These are phyloP conservation scores for Porpolomopsis calyptriformis DNA, from an alignment of 768 basidiomycete species.

Conservation along the genomic window DNA sequence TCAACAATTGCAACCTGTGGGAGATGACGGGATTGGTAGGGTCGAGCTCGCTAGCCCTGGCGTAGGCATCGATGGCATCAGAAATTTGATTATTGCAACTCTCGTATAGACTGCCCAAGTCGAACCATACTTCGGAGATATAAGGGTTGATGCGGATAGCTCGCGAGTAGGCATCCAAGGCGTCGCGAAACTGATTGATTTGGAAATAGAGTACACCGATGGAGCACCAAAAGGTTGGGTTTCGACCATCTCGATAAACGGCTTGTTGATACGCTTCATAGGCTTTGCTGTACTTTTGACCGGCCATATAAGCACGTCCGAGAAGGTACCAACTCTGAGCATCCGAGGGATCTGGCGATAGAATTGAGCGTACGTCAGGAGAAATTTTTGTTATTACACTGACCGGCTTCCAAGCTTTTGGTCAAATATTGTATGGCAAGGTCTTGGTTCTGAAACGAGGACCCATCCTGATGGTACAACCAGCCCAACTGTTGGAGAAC, in stretches of 20 bases:
- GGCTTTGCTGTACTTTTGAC: conserved; percentile 97
- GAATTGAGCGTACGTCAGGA: conserved; percentile 5
- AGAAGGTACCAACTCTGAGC: conserved; percentile 99
- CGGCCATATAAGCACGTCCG: conserved; percentile 97
- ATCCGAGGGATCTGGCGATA: conserved; percentile 68
- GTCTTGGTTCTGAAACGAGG: conserved; percentile 93
- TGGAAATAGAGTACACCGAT: conserved; percentile 99
- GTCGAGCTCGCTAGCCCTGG: conserved; percentile 89
- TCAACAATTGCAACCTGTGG: conserved; percentile 66
- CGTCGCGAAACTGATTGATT: conserved; percentile 98
- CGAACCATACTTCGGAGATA: conserved; percentile 93
- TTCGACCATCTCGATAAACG: conserved; percentile 96
- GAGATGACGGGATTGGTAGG: conserved; percentile 76
- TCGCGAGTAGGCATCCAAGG: conserved; percentile 95
- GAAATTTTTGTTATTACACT: conserved; percentile 18
- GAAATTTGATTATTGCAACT: conserved; percentile 98
- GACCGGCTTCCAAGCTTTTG: conserved; percentile 90
- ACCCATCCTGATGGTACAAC: conserved; percentile 93
- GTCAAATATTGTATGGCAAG: conserved; percentile 89
- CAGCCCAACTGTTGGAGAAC: conserved; percentile 97
- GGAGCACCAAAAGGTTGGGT: conserved; percentile 99
- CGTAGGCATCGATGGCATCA: conserved; percentile 97
- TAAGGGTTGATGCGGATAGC: conserved; percentile 99
- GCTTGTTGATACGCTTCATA: conserved; percentile 99
- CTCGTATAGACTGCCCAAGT: conserved; percentile 93